phyloP scores from a whole-genome alignment of 805 yeast species.

The Dipodascopsis uninucleata region DNA sequence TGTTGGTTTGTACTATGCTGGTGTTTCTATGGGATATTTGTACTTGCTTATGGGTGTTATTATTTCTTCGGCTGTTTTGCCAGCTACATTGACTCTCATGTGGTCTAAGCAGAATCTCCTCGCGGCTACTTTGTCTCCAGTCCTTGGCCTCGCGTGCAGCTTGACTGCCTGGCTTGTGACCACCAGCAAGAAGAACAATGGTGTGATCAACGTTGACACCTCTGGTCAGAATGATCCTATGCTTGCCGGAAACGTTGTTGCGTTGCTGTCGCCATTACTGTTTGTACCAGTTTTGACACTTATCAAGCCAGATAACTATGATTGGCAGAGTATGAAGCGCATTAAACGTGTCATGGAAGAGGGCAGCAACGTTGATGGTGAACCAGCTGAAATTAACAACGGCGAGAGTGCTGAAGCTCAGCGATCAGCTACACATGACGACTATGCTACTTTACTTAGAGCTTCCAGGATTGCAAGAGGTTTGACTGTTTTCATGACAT shows the following conservation, averaged over 20 bases:
- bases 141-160: slow-evolving; percentile 70
- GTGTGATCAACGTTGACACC: slow-evolving; percentile 44
- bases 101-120: slow-evolving; percentile 51
- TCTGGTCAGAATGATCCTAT: slow-evolving; percentile 86
- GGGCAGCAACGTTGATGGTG: not conserved
- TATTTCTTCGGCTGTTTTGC: slow-evolving; percentile 41
- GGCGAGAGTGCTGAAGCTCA: not conserved
- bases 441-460: slow-evolving; percentile 1
- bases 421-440: slow-evolving; percentile 8
- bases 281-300: slow-evolving; percentile 47
- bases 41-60: slow-evolving; percentile 82
- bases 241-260: slow-evolving; percentile 61
- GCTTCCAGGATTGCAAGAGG: slow-evolving; percentile 26
- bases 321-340: slow-evolving; percentile 48
- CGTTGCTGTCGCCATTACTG: slow-evolving; percentile 48
- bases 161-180: slow-evolving; percentile 68
- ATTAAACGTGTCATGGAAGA: slow-evolving; percentile 46
- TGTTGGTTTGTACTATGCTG: slow-evolving; percentile 74
- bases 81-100: slow-evolving; percentile 57
- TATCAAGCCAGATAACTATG: slow-evolving; percentile 48
- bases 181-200: slow-evolving; percentile 54
- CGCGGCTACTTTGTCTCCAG: slow-evolving; percentile 70
- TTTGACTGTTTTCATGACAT: slow-evolving; percentile 37
- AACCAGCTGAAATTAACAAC: slow-evolving; percentile 3
- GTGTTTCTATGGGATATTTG: slow-evolving; percentile 75